Conservation (phyloP, 495 filamentous ascomycete species). For the Pyronema domesticum region DNA sequence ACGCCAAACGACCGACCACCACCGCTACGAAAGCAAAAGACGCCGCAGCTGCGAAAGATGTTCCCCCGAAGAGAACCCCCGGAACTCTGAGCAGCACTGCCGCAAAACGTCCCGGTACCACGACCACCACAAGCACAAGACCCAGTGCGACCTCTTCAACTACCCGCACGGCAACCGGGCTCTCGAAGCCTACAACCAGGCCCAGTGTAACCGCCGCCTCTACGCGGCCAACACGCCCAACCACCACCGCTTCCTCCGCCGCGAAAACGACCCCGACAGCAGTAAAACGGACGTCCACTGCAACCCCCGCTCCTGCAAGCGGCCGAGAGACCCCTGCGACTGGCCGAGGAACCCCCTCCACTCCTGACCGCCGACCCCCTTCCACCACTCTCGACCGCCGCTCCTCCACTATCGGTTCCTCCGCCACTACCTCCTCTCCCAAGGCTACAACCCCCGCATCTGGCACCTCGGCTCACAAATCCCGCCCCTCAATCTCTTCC, state of each 20-base stretch:
- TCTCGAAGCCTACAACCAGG: conserved; percentile 16
- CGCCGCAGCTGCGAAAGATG: conserved; percentile 10
- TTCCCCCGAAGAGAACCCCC: conserved; percentile 8
- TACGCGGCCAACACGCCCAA: conserved; percentile 2
- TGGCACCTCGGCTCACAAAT: conserved; percentile 6
- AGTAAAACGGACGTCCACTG: conserved; percentile 9
- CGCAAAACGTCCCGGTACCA: conserved; percentile 13
- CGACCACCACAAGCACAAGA: conserved; percentile 6
- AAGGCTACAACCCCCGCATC: not conserved
- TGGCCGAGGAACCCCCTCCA: not conserved
- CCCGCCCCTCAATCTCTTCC: conserved; percentile 14
- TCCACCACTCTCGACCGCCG: conserved; percentile 10
- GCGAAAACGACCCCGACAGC: conserved; percentile 1
- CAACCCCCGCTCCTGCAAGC: not conserved
- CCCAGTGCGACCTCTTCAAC: not conserved
- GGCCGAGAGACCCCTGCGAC: not conserved
- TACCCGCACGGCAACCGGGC: not conserved
- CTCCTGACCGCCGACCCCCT: conserved; percentile 10
- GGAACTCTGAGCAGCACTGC: conserved; percentile 8
- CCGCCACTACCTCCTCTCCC: not conserved
- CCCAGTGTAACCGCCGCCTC: conserved; percentile 4
- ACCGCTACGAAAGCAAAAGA: not conserved
- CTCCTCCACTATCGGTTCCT: not conserved
- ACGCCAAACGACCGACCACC: not conserved
- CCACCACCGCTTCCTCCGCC: not conserved